Percentiles rank a stretch among this genome's conserved stretches.
phyloP scores from a whole-genome alignment of 2,329 filamentous ascomycete species.

The Pseudocercospora fuligena region DNA sequence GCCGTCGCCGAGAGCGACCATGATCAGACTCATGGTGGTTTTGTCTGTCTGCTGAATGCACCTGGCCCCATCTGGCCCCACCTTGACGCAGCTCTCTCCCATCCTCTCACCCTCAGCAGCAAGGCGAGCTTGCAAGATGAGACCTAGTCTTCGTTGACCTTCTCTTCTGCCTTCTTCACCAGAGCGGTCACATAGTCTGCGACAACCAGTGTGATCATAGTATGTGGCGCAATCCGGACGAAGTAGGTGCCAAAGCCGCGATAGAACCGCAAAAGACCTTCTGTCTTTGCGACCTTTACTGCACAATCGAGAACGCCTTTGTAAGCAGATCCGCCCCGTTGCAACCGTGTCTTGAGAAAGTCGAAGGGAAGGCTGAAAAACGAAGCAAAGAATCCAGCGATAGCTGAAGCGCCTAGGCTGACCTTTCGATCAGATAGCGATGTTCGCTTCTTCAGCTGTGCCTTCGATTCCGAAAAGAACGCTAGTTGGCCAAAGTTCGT shows the following conservation, averaged over 20 bases:
- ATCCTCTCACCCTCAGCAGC: neutral
- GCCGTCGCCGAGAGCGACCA: no score
- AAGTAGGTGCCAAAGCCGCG: constrained; percentile 96
- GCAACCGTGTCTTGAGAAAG: constrained; percentile 94
- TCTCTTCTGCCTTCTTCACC: constrained; percentile 9
- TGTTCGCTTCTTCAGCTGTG: constrained; percentile 73
- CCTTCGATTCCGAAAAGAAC: constrained; percentile 96
- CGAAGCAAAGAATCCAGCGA: constrained; percentile 94
- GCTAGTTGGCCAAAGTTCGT: constrained; percentile 96
- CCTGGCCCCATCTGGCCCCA: no score
- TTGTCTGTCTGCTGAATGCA: no score
- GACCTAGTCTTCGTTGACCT: neutral
- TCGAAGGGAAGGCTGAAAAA: constrained; percentile 96
- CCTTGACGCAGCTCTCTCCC: no score
- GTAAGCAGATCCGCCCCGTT: constrained; percentile 88
- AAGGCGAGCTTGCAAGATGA: neutral
- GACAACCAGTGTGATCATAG: constrained; percentile 30
- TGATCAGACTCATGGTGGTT: no score
- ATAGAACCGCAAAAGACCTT: constrained; percentile 88
- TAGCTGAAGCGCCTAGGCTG: constrained; percentile 80
- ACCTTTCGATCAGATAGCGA: constrained; percentile 65
- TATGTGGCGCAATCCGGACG: constrained; percentile 33
- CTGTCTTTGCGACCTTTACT: constrained; percentile 80
- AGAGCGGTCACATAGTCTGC: constrained; percentile 27
- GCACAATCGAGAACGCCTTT: constrained; percentile 88